These are phyloP conservation scores for Spinellus fusiger DNA, from an alignment of 192 early-diverging fungal species.

Conservation along the genomic window DNA sequence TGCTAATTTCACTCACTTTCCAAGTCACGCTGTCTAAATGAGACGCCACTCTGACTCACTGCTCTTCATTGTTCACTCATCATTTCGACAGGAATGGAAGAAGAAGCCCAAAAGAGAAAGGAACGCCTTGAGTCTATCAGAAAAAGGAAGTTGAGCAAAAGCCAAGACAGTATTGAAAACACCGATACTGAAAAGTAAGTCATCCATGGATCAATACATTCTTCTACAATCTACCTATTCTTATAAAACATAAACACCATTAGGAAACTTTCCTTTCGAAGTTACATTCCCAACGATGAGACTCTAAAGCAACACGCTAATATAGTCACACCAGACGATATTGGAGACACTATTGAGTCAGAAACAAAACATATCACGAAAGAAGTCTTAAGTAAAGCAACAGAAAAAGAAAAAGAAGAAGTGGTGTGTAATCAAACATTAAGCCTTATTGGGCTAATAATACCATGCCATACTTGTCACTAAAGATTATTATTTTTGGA, in stretches of 20 bases:
- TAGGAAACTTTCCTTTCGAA: conserved; percentile 40
- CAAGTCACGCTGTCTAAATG: too few relatives aligned
- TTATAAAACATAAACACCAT: conserved; percentile 5
- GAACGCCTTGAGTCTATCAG: conserved; percentile 57
- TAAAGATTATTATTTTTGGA: background rate
- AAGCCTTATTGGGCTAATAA: background rate
- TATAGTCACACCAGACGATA: conserved; percentile 39
- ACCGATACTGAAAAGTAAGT: conserved; percentile 22
- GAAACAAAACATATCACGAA: conserved; percentile 45
- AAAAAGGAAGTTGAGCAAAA: conserved; percentile 40
- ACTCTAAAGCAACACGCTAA: conserved; percentile 36
- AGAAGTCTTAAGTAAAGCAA: conserved; percentile 47
- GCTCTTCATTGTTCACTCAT: too few relatives aligned
- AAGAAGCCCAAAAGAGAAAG: conserved; percentile 57
- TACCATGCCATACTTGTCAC: background rate
- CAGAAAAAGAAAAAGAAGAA: conserved; percentile 51
- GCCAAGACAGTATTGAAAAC: conserved; percentile 14
- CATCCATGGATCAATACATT: background rate
- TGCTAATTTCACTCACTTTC: too few relatives aligned
- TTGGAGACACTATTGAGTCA: conserved; percentile 47
- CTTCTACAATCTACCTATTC: conserved; percentile 2
- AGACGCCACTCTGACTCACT: too few relatives aligned
- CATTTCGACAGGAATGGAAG: too few relatives aligned
- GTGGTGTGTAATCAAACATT: conserved; percentile 40
- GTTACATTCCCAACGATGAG: conserved; percentile 47